phyloP scores from a whole-genome alignment of 2,329 filamentous ascomycete genomes.

The Sporothrix inflata region DNA sequence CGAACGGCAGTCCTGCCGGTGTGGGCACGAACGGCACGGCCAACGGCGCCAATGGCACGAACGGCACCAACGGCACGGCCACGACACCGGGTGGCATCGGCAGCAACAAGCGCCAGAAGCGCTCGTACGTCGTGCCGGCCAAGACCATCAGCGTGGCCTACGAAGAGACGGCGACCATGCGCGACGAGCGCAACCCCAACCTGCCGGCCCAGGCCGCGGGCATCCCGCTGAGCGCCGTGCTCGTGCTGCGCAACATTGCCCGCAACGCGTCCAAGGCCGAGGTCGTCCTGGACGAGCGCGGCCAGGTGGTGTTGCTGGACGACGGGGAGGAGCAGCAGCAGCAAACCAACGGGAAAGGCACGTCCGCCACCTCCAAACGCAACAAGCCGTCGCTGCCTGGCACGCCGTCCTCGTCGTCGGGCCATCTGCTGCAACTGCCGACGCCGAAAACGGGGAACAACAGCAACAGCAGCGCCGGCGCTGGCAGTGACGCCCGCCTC shows the following conservation, averaged over 20 bases:
- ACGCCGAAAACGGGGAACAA: too few relatives aligned
- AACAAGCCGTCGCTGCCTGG: slow-evolving; percentile 10
- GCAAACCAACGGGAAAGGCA: slow-evolving; percentile 38
- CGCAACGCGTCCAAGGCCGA: slow-evolving; percentile 66
- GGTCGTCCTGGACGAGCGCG: slow-evolving; percentile 37
- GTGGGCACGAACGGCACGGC: background rate
- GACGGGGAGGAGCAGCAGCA: slow-evolving; percentile 52
- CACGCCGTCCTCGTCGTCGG: slow-evolving; percentile 4
- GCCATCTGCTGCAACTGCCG: background rate
- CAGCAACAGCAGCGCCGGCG: too few relatives aligned
- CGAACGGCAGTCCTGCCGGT: background rate
- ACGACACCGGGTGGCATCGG: slow-evolving; percentile 27
- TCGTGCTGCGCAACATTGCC: slow-evolving; percentile 79
- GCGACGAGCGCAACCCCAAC: slow-evolving; percentile 62
- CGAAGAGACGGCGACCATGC: slow-evolving; percentile 59
- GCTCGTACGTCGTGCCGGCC: slow-evolving; percentile 57
- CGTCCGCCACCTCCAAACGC: background rate
- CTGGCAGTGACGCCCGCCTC: too few relatives aligned
- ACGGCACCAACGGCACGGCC: background rate
- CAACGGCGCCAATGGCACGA: background rate
- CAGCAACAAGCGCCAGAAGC: slow-evolving; percentile 42
- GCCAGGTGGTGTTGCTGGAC: slow-evolving; percentile 34
- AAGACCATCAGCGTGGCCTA: slow-evolving; percentile 58
- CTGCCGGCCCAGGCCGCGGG: slow-evolving; percentile 68
- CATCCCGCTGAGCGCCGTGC: slow-evolving; percentile 75